Conservation (phyloP, 1,284 basidiomycete genomes). For the Naganishia sp. region DNA sequence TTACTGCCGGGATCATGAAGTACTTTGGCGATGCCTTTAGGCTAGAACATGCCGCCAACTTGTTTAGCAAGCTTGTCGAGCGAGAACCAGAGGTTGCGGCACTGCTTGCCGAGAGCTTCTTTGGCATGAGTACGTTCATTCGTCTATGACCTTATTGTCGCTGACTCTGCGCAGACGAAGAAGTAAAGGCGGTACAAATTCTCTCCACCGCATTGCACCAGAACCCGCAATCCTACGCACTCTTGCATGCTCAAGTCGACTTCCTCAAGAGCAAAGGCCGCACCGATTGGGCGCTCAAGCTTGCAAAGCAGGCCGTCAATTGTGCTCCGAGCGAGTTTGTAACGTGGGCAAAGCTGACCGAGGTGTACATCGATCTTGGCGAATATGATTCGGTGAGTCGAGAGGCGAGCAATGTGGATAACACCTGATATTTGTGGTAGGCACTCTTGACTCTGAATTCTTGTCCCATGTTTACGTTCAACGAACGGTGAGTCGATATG, state of each 20-base stretch:
- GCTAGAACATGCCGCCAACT: slow-evolving; percentile 83
- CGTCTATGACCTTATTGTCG: background rate
- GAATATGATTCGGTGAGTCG: slow-evolving; percentile 73
- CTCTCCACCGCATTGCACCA: slow-evolving; percentile 81
- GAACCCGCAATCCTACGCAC: slow-evolving; percentile 87
- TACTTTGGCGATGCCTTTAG: slow-evolving; percentile 93
- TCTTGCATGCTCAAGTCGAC: slow-evolving; percentile 92
- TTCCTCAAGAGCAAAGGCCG: slow-evolving; percentile 80
- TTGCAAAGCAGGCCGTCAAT: slow-evolving; percentile 93
- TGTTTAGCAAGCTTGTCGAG: slow-evolving; percentile 87
- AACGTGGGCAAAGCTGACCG: slow-evolving; percentile 97
- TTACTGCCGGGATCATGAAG: slow-evolving; percentile 92
- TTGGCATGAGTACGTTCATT: slow-evolving; percentile 86
- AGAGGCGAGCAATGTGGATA: background rate
- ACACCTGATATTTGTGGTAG: slow-evolving; percentile 41
- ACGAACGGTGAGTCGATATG: slow-evolving; percentile 64
- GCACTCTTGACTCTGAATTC: slow-evolving; percentile 95
- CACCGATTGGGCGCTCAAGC: slow-evolving; percentile 83
- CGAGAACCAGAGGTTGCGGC: slow-evolving; percentile 88
- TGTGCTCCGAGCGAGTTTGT: slow-evolving; percentile 97
- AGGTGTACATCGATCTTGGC: slow-evolving; percentile 86
- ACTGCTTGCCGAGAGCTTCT: slow-evolving; percentile 83
- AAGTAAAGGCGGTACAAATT: slow-evolving; percentile 96
- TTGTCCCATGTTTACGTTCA: slow-evolving; percentile 99
- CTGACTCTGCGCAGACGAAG: slow-evolving; percentile 69